phyloP scores from a whole-genome alignment of 441 rosid genomes.

The Hura crepitans region DNA sequence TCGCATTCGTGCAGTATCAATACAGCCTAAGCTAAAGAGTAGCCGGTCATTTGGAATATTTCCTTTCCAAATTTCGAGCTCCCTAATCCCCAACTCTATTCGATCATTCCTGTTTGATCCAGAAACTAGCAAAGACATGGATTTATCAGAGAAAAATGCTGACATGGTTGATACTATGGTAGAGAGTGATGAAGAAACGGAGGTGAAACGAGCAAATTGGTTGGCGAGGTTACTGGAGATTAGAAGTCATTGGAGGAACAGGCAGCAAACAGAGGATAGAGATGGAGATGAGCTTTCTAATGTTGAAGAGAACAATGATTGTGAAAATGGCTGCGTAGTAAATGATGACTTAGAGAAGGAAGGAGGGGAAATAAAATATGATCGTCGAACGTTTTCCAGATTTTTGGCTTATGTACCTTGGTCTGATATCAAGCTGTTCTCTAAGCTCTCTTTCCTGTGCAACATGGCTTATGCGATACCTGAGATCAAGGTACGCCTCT shows the following conservation, averaged over 20 bases:
- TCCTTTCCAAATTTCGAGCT: constrained; percentile 51
- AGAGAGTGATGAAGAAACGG: constrained; percentile 30
- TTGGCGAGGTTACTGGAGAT: constrained; percentile 61
- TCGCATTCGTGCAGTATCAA: constrained; percentile 39
- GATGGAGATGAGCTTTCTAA: constrained; percentile 26
- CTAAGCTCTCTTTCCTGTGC: constrained; percentile 78
- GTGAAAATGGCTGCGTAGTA: constrained; percentile 46
- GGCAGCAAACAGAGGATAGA: constrained; percentile 26
- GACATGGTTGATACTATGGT: constrained; percentile 16
- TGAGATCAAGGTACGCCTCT: constrained; percentile 42
- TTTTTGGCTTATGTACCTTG: constrained; percentile 47
- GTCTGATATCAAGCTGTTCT: constrained; percentile 62
- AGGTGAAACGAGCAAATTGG: constrained; percentile 62
- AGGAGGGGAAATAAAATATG: constrained; percentile 28
- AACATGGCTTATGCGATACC: constrained; percentile 82
- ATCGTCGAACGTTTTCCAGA: constrained; percentile 46
- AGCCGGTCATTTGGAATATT: constrained; percentile 52
- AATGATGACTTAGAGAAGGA: constrained; percentile 45
- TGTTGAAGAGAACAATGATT: constrained; percentile 25
- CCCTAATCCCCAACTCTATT: constrained; percentile 48
- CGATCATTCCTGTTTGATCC: constrained; percentile 55
- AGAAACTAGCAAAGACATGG: constrained; percentile 41
- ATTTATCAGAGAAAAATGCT: constrained; percentile 29
- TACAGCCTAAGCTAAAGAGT: constrained; percentile 45
- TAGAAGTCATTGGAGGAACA: constrained; percentile 49